Base-by-base conservation (phyloP, 768 basidiomycete species). In the Candolleomyces eurysporus region DNA sequence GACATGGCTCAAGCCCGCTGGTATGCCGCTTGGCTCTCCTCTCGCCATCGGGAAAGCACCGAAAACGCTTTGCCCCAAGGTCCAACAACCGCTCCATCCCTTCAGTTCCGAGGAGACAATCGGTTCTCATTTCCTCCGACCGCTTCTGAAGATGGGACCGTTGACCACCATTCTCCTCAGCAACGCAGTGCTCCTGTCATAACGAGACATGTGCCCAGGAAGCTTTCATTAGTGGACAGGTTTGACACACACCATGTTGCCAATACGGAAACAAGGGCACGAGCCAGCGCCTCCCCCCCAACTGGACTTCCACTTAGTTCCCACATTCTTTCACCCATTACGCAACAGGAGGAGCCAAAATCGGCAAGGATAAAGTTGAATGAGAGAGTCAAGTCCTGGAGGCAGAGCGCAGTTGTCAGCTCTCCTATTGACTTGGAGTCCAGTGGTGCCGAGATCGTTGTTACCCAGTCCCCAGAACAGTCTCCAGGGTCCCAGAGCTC, bases 1-100 rank as follows among this genome's bases (percentile, higher is more conserved):
- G 94, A 96, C 74, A 62, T 83, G 50, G 77, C 79, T 40, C 82
- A 85, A 63, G 94, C 94, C 17, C 81, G 84, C 31, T 96, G 94
- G 94, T 91, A 87, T 66, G 75, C 84, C 17, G 75, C 85, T 0
- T 96, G 91, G 91, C 62, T 86, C 21, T 77, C 81, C 1, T 78
- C 81, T n/a, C 71, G 82, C 58, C 73, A 75, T 57, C 67, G 80
- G 63, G 78, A 83, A 43, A 63, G 72, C 22, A 66, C 71, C 16
- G 85, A 86, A 5, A 57, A 65, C 30, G 48, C 63, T 67, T 75
- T 42, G 70, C 76, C 30, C 71, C 78, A 40, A 74, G 69, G 72
- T 46, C 69, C 81, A 30, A 69, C 79, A 48, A 61, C 72, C 56
- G 74, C 80, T 5, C 80, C 82, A 36, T 80, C 81, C 1, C 76